A percentile compares a stretch with the other conserved stretches of the same genome.
phyloP scores from a whole-genome alignment of 768 basidiomycete species.

The Xanthoconium purpureum region DNA sequence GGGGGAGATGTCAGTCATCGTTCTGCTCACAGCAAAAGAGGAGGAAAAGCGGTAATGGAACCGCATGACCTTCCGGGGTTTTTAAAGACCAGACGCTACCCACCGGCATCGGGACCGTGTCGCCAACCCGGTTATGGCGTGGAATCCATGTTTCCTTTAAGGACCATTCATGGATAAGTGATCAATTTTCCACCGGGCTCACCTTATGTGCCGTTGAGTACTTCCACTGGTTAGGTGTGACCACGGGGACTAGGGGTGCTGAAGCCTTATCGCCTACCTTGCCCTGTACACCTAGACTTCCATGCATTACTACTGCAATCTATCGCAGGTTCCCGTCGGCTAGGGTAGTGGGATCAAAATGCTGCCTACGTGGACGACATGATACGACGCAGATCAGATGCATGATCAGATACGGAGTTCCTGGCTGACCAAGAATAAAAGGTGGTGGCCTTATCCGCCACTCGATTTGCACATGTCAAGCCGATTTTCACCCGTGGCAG shows the following conservation, averaged over 20 bases:
- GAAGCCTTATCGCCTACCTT: not conserved
- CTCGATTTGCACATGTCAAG: too few relatives aligned
- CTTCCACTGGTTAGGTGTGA: not conserved
- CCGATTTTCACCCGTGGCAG: too few relatives aligned
- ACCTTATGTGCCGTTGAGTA: not conserved
- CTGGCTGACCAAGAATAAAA: too few relatives aligned
- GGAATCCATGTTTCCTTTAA: not conserved
- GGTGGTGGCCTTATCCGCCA: too few relatives aligned
- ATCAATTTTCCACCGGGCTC: not conserved
- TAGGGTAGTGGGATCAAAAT: not conserved
- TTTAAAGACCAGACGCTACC: not conserved
- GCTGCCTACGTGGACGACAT: not conserved
- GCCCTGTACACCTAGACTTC: not conserved
- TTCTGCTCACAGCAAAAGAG: not conserved
- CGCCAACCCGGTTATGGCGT: not conserved
- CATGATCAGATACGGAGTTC: too few relatives aligned
- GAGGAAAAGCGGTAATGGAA: constrained; percentile 1
- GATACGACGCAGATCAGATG: too few relatives aligned
- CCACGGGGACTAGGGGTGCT: not conserved
- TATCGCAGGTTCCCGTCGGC: not conserved
- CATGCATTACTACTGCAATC: not conserved
- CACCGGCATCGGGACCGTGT: not conserved
- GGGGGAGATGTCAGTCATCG: constrained; percentile 17
- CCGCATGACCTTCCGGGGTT: constrained; percentile 1
- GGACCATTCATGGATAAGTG: not conserved